phyloP scores from a whole-genome alignment of 768 basidiomycete species.

The Postia placenta region DNA sequence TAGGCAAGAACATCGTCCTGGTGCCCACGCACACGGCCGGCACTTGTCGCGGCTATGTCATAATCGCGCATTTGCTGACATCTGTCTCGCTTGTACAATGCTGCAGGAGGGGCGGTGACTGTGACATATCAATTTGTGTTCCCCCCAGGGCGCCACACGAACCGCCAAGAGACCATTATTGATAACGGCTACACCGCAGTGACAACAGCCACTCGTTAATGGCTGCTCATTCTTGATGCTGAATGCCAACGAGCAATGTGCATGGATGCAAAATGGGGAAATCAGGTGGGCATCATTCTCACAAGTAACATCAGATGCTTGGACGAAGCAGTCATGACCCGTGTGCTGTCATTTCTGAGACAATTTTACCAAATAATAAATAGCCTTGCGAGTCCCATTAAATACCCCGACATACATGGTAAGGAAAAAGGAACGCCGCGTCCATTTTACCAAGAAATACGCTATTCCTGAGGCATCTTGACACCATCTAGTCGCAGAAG shows the following conservation, averaged over 20 bases:
- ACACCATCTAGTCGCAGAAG: not conserved
- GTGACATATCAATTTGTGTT: conserved; percentile 73
- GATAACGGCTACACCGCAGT: conserved; percentile 73
- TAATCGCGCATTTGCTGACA: too few species aligned
- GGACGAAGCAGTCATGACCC: too few species aligned
- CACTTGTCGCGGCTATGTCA: conserved; percentile 61
- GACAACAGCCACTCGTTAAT: conserved; percentile 44
- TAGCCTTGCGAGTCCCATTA: too few species aligned
- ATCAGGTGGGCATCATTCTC: too few species aligned
- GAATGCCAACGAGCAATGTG: too few species aligned
- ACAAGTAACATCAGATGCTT: too few species aligned
- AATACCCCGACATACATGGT: not conserved
- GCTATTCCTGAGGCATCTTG: not conserved
- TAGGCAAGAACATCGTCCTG: conserved; percentile 52
- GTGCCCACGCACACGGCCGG: conserved; percentile 61
- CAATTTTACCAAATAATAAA: too few species aligned
- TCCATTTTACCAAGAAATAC: not conserved
- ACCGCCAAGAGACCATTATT: conserved; percentile 72
- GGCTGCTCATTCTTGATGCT: too few species aligned
- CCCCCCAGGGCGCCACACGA: conserved; percentile 65
- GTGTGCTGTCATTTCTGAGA: too few species aligned
- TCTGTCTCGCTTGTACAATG: conserved; percentile 32
- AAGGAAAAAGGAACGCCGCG: not conserved
- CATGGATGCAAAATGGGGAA: too few species aligned
- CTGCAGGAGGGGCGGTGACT: conserved; percentile 71